Percentiles rank a stretch among this genome's conserved stretches.
These are phyloP conservation scores for Trichophaea hybrida DNA, from an alignment of 2,329 filamentous ascomycete species.

Conservation along the genomic window DNA sequence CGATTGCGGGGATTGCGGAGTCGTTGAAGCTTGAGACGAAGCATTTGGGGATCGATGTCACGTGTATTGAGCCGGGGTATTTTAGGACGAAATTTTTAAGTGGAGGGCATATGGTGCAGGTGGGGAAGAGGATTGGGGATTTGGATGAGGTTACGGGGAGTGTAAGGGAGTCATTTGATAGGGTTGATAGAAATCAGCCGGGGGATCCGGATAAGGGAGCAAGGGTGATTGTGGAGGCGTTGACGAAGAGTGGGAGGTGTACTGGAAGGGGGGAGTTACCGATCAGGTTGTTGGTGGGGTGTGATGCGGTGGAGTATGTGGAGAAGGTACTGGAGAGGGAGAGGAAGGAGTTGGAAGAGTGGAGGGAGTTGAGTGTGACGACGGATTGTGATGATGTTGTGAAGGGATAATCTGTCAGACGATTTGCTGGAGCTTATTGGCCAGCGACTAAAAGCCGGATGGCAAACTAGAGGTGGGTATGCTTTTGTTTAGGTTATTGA, in stretches of 20 bases:
- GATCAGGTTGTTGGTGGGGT: constrained; percentile 41
- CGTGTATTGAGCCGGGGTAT: constrained; percentile 39
- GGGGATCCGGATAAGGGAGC: constrained; percentile 44
- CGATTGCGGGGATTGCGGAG: constrained; percentile 36
- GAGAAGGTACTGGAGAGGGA: constrained; percentile 35
- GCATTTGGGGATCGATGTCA: constrained; percentile 33
- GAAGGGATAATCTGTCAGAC: not conserved
- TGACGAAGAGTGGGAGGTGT: constrained; percentile 39
- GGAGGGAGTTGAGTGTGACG: constrained; percentile 35
- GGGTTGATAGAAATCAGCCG: constrained; percentile 37
- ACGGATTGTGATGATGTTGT: constrained; percentile 29
- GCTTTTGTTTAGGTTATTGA: not conserved
- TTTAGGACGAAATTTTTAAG: constrained; percentile 41
- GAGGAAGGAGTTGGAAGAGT: constrained; percentile 36
- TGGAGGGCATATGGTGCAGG: constrained; percentile 25
- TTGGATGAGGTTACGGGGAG: constrained; percentile 26
- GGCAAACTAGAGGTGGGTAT: not conserved
- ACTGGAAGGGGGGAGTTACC: constrained; percentile 40
- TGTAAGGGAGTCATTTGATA: constrained; percentile 29
- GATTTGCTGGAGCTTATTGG: no score
- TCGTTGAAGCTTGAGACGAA: constrained; percentile 35
- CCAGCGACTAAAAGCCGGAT: no score
- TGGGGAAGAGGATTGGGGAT: constrained; percentile 30
- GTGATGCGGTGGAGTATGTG: constrained; percentile 36
- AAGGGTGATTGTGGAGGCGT: constrained; percentile 40